phyloP scores from a whole-genome alignment of 371 early-diverging fungal genomes.

The Mortierella polycephala region DNA sequence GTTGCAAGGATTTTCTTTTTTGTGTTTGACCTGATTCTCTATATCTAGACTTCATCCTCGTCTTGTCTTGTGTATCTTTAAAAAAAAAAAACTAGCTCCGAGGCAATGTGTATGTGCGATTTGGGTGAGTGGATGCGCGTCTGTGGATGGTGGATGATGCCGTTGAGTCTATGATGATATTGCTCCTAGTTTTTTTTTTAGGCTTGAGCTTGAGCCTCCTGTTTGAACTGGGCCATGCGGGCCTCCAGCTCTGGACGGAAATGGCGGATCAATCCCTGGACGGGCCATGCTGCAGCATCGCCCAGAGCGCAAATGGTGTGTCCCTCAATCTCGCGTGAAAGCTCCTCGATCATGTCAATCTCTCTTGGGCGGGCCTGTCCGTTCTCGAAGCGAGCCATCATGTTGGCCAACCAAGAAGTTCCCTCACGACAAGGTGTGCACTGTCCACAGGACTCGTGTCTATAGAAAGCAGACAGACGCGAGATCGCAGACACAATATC shows the following conservation, averaged over 20 bases:
- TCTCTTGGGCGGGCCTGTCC: slow-evolving; percentile 88
- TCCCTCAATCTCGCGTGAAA: slow-evolving; percentile 97
- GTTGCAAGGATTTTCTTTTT: background rate
- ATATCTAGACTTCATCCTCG: background rate
- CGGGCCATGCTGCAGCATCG: slow-evolving; percentile 99
- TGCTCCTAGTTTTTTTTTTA: slow-evolving; percentile 1
- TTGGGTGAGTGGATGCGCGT: background rate
- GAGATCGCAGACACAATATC: slow-evolving; percentile 94
- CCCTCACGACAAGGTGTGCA: slow-evolving; percentile 99
- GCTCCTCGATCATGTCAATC: slow-evolving; percentile 92
- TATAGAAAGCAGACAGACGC: slow-evolving; percentile 92
- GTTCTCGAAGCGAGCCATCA: slow-evolving; percentile 95
- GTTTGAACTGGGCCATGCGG: slow-evolving; percentile 75
- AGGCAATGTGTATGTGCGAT: background rate
- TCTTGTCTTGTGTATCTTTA: background rate
- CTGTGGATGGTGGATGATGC: no score
- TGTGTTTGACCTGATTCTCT: slow-evolving; percentile 12
- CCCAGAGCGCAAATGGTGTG: slow-evolving; percentile 98
- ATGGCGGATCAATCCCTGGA: slow-evolving; percentile 94
- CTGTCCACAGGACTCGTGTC: slow-evolving; percentile 98
- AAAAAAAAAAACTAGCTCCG: background rate
- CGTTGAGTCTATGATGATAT: no score
- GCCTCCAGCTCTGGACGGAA: slow-evolving; percentile 94
- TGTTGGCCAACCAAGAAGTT: slow-evolving; percentile 92
- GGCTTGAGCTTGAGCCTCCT: slow-evolving; percentile 32